Conservation (phyloP, 169 alveolate species). For the Plasmodium berghei region DNA sequence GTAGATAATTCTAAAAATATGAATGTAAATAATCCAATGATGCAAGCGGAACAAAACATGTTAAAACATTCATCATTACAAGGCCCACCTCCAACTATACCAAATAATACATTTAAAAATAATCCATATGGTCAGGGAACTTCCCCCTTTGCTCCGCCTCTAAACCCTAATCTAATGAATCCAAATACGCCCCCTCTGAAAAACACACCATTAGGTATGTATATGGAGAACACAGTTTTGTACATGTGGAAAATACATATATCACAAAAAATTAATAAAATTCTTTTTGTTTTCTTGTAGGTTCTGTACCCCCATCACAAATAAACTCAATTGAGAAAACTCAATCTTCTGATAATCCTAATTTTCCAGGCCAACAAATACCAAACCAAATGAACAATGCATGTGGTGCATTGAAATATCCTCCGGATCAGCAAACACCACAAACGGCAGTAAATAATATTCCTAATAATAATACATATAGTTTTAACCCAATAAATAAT, state of each 20-base stretch:
- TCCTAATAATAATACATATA: neutral
- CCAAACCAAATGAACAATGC: neutral
- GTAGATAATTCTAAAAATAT: too few relatives aligned
- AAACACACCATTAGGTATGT: neutral
- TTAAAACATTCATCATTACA: neutral
- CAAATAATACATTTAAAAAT: neutral
- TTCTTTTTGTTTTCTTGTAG: too few relatives aligned
- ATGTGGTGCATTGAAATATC: neutral
- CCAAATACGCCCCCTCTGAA: neutral
- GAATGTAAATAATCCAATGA: neutral
- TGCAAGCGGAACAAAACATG: neutral
- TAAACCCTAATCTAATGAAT: neutral
- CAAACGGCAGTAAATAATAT: neutral
- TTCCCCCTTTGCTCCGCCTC: neutral
- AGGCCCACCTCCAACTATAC: neutral
- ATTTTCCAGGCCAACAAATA: constrained; percentile 12
- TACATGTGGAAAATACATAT: neutral
- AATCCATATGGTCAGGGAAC: constrained; percentile 19
- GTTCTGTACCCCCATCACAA: constrained; percentile 21
- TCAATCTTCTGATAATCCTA: neutral
- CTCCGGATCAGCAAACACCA: neutral
- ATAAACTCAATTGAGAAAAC: constrained; percentile 8
- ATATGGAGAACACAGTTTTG: constrained; percentile 1
- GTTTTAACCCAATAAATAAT: constrained; percentile 1
- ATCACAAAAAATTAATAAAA: constrained; percentile 3